Conservation (phyloP, 257 asterid genomes). For the Rehmannia glutinosa region DNA sequence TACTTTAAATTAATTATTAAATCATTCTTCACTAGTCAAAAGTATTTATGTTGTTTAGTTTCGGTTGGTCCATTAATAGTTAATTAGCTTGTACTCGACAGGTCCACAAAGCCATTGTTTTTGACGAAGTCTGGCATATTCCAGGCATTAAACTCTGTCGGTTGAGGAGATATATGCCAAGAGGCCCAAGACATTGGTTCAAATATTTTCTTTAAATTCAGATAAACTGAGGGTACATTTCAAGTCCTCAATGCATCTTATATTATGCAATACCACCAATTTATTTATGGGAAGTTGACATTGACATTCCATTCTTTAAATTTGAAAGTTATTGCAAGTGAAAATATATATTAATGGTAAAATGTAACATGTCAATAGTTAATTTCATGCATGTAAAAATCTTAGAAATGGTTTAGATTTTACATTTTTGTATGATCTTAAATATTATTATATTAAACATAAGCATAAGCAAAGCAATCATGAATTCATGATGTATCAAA, state of each 20-base stretch:
- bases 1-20: not conserved
- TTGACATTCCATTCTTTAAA: not conserved
- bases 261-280: not conserved
- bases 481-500: too few species aligned
- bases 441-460: too few species aligned
- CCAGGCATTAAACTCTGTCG: slow-evolving; percentile 7
- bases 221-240: not conserved
- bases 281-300: not conserved
- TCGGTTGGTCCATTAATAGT: not conserved
- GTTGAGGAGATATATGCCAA: not conserved
- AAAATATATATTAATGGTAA: not conserved
- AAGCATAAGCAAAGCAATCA: too few species aligned
- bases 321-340: not conserved
- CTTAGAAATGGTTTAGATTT: too few species aligned
- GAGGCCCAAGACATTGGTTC: not conserved
- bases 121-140: slow-evolving; percentile 11
- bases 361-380: not conserved
- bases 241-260: not conserved
- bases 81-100: not conserved
- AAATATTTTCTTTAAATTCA: not conserved
- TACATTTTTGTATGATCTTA: too few species aligned
- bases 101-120: not conserved
- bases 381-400: too few species aligned
- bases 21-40: too few species aligned
- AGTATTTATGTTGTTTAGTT: not conserved